Evolutionary conservation across 1,139 yeast genomes (phyloP).

Genomic region (Taphrina flavorubra): DNA sequence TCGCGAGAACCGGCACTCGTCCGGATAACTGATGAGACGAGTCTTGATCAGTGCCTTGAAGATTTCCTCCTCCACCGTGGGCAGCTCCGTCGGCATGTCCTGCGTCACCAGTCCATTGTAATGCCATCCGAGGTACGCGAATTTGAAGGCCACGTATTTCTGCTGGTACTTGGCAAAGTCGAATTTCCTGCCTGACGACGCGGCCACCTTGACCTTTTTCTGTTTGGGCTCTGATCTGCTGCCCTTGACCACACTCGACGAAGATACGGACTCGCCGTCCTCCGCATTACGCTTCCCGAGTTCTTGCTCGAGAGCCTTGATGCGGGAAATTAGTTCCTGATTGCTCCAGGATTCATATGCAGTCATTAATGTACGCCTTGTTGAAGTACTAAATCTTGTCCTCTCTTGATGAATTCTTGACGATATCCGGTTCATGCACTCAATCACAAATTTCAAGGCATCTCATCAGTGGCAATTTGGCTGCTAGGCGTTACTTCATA

Average conservation of each 20-base stretch:
- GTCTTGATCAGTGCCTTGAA: slow-evolving; percentile 73
- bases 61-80: slow-evolving; percentile 83
- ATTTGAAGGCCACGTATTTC: slow-evolving; percentile 75
- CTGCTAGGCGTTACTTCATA: no score
- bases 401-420: background rate
- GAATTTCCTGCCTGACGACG: slow-evolving; percentile 49
- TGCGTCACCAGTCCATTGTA: slow-evolving; percentile 90
- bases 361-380: slow-evolving; percentile 12
- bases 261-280: background rate
- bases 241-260: slow-evolving; percentile 7
- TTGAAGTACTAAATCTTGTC: background rate
- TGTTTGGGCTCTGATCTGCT: slow-evolving; percentile 24
- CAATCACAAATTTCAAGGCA: background rate
- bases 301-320: slow-evolving; percentile 57
- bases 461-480: no score
- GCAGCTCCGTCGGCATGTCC: slow-evolving; percentile 72
- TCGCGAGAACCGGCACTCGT: slow-evolving; percentile 69
- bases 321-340: slow-evolving; percentile 59
- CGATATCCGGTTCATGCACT: background rate
- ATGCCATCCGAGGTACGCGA: slow-evolving; percentile 91
- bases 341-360: slow-evolving; percentile 61
- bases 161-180: slow-evolving; percentile 72
- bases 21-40: slow-evolving; percentile 64
- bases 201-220: slow-evolving; percentile 8
- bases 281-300: background rate